Conservation (phyloP, 805 yeast genomes). For the Pichia californica region DNA sequence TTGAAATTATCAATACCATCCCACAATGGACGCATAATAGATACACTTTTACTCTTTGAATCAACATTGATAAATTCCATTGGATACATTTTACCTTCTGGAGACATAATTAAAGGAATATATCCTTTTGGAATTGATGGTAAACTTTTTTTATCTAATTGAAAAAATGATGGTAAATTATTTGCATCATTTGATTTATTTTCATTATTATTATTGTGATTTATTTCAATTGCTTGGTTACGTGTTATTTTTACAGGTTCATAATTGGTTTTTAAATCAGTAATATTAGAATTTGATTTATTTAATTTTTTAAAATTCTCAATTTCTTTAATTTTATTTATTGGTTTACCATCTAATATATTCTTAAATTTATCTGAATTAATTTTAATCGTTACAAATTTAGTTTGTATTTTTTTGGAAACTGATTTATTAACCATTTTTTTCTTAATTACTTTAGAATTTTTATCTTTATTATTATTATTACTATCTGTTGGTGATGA, state of each 20-base stretch:
- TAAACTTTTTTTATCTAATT: not conserved
- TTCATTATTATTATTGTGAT: not conserved
- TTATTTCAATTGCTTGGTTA: not conserved
- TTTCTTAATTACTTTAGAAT: not conserved
- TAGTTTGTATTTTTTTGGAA: not conserved
- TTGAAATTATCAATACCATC: not conserved
- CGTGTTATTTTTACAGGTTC: not conserved
- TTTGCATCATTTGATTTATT: not conserved
- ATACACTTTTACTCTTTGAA: not conserved
- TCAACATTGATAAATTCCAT: conserved; percentile 18
- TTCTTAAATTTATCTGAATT: not conserved
- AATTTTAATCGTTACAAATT: not conserved
- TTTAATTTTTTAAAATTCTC: no score
- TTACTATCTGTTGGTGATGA: not conserved
- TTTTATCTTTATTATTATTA: not conserved
- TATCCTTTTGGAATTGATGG: conserved; percentile 22
- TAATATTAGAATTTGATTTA: no score
- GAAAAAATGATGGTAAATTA: not conserved
- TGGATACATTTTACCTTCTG: conserved; percentile 25
- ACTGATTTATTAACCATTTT: not conserved
- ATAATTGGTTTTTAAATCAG: no score
- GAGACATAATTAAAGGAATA: conserved; percentile 28
- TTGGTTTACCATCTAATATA: no score
- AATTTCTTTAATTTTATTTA: no score
- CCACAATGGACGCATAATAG: conserved; percentile 8